Percentiles rank a stretch among this genome's conserved stretches.
Conservation (phyloP, 768 basidiomycete genomes). For the Pisolithus microcarpus region DNA sequence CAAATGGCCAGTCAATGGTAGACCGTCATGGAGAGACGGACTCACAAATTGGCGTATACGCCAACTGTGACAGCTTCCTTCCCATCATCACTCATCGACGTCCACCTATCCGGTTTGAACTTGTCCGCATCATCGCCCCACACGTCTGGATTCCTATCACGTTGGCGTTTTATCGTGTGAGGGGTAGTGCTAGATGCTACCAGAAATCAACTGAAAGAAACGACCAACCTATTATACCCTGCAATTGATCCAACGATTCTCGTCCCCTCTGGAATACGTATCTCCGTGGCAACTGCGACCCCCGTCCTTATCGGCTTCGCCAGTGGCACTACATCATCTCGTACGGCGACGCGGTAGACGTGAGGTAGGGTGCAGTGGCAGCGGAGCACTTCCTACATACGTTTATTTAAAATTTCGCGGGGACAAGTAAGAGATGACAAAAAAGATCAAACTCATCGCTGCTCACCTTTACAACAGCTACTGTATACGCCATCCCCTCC, state of each 20-base stretch:
- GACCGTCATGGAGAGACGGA: background rate
- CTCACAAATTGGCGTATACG: constrained; percentile 19
- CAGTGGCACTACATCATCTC: constrained; percentile 33
- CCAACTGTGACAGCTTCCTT: constrained; percentile 8
- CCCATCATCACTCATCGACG: constrained; percentile 1
- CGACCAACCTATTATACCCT: constrained; percentile 22
- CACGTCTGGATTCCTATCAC: constrained; percentile 18
- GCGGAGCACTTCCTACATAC: constrained; percentile 24
- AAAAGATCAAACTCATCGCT: background rate
- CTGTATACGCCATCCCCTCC: background rate
- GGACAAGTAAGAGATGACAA: background rate
- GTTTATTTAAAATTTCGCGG: background rate
- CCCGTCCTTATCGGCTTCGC: constrained; percentile 17
- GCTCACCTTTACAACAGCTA: constrained; percentile 15
- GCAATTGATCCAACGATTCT: constrained; percentile 15
- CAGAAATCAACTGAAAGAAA: background rate
- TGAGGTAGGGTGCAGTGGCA: constrained; percentile 28
- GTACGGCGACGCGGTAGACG: constrained; percentile 23
- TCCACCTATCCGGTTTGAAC: constrained; percentile 26
- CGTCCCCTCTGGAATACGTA: constrained; percentile 18
- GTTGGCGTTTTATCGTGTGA: background rate
- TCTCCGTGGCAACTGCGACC: constrained; percentile 17
- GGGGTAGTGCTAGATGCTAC: too few species aligned
- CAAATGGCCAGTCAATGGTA: background rate
- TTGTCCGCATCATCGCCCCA: constrained; percentile 26